Percentiles rank a stretch among this genome's conserved stretches.
phyloP scores from a whole-genome alignment of 2,329 filamentous ascomycete genomes.

The Falciphora oryzae region DNA sequence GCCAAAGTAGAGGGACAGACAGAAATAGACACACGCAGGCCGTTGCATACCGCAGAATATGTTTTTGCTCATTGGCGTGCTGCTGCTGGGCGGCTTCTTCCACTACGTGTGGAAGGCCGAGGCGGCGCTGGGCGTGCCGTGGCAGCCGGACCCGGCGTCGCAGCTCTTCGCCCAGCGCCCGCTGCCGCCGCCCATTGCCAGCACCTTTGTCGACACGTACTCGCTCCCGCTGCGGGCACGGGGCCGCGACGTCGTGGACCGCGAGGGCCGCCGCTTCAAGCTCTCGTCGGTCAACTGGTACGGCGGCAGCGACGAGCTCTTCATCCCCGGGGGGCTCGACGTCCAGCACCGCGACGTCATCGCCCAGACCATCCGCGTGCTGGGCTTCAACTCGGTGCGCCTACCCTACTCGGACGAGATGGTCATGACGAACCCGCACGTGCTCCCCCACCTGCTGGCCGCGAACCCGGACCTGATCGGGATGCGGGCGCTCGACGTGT shows the following conservation, averaged over 20 bases:
- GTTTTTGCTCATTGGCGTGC: conserved; percentile 31
- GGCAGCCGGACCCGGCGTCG: conserved; percentile 43
- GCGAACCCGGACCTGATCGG: conserved; percentile 57
- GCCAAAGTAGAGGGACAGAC: not conserved
- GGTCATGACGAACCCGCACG: conserved; percentile 52
- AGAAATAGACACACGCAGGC: not conserved
- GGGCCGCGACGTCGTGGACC: conserved; percentile 57
- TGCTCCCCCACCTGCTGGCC: conserved; percentile 43
- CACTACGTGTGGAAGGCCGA: conserved; percentile 41
- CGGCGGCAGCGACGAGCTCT: conserved; percentile 61
- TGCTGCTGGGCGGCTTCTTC: conserved; percentile 33
- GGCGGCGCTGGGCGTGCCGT: conserved; percentile 36
- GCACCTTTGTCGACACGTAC: conserved; percentile 41
- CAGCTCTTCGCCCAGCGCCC: conserved; percentile 42
- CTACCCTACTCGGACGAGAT: conserved; percentile 65
- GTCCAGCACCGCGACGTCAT: conserved; percentile 56
- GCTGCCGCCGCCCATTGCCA: conserved; percentile 36
- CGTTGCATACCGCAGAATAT: not conserved
- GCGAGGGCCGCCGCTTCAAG: conserved; percentile 50
- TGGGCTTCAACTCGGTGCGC: conserved; percentile 67
- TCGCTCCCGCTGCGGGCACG: conserved; percentile 51
- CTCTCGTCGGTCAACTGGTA: conserved; percentile 66
- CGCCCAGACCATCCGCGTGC: conserved; percentile 49
- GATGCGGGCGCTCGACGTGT: conserved; percentile 53
- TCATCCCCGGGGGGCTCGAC: conserved; percentile 59